Base-by-base conservation (phyloP, 176 grass and related monocot species). In the Guadua angustifolia region DNA sequence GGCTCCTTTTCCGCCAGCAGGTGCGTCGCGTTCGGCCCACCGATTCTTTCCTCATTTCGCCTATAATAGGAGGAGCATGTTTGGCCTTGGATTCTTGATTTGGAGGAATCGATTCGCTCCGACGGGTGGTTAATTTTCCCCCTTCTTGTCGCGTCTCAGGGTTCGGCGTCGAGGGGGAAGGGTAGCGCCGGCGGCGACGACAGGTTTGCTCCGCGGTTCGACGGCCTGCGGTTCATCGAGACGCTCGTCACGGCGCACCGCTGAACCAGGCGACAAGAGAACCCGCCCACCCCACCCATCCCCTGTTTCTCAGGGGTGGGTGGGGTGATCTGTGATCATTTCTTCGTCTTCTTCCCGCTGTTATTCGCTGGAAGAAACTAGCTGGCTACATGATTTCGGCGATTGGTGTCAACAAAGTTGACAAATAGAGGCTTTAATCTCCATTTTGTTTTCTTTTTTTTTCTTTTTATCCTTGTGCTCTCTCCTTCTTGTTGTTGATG, bases 241-340 rank as follows among this genome's bases (percentile, higher is more conserved):
- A 89, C 88, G 63, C 88, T 89, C 78, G 44, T 89, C 71, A 89
- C 88, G 63, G 88, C 83, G 63, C 88, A 89, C 78, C 88, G 88
- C 71, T 89, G 78, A 85, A 26, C 32, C 39, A 17, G 5, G 55
- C n/a, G 14, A 5, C 21, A n/a, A 21, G 1, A 14, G 24, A 5
- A 11, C 76, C 58, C 9, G 33, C 9, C 5, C 24, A 18, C 58
- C 56, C 40, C 45, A 47, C 45, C 45, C n/a, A 25, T 9, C 4
- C 25, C 7, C 42, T 35, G 77, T 1, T 79, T 14, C 11, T 36
- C 29, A 79, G 44, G 5, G 18, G 3, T 26, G 59, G 24, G 2
- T 42, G 40, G 24, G 59, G 4, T 61, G n/a, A n/a, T 61, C 59
- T 61, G n/a, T 24, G 45, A 65, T 49, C 10, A 19, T 64, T 32